phyloP scores from a whole-genome alignment of 805 yeast genomes.

The Zygosaccharomyces gambellarensis region DNA sequence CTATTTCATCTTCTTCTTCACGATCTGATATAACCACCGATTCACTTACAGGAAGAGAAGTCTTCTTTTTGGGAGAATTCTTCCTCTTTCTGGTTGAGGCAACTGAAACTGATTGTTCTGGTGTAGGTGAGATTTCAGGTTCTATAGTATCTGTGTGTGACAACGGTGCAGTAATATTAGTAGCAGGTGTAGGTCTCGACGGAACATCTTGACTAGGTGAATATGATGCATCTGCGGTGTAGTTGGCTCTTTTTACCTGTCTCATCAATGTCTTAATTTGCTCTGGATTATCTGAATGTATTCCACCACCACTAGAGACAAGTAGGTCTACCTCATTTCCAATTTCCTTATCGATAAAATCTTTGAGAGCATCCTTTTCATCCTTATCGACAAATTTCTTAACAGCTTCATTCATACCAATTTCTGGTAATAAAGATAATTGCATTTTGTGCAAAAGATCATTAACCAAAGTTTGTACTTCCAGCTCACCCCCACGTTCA shows the following conservation, averaged over 20 bases:
- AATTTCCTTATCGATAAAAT: conserved; percentile 56
- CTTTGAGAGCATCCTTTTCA: conserved; percentile 65
- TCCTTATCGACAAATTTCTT: conserved; percentile 73
- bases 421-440: conserved; percentile 65
- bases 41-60: conserved; percentile 5
- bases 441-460: conserved; percentile 58
- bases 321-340: conserved; percentile 48
- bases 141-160: not conserved
- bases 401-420: conserved; percentile 70
- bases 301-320: conserved; percentile 38
- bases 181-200: not conserved
- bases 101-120: not conserved
- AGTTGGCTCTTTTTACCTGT: conserved; percentile 38
- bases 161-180: not conserved
- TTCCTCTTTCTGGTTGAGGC: not conserved
- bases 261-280: conserved; percentile 44
- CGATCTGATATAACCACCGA: conserved; percentile 16
- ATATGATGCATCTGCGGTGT: conserved; percentile 2
- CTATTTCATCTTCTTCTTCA: conserved; percentile 13
- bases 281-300: conserved; percentile 37
- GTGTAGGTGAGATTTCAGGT: not conserved
- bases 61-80: not conserved
- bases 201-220: not conserved
- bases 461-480: conserved; percentile 59
- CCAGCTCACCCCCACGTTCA: conserved; percentile 39